phyloP scores from a whole-genome alignment of 148 eudicot species.

The Camellia granthamiana region DNA sequence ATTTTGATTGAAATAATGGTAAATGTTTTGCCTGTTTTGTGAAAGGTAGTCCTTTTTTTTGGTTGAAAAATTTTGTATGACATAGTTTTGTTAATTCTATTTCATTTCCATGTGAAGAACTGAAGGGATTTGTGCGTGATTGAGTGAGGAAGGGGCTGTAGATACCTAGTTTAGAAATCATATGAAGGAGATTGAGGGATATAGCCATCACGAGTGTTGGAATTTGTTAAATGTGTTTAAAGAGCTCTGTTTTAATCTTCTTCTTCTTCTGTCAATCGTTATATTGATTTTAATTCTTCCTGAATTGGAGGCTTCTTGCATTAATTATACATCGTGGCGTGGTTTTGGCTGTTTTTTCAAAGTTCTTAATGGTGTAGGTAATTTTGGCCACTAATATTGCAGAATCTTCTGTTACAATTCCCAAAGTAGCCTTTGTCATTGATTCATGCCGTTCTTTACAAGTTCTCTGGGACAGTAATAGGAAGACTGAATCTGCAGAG shows the following conservation, averaged over 20 bases:
- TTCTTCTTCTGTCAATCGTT: constrained; percentile 1
- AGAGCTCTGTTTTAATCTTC: neutral
- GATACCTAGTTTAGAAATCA: neutral
- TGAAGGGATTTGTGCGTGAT: neutral
- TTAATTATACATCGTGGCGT: neutral
- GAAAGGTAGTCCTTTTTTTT: neutral
- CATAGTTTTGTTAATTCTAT: neutral
- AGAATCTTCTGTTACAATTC: constrained; percentile 95
- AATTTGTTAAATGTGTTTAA: neutral
- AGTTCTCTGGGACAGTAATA: constrained; percentile 73
- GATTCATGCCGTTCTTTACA: constrained; percentile 92
- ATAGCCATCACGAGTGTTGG: neutral
- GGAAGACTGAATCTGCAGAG: constrained; percentile 64
- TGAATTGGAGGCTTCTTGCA: neutral
- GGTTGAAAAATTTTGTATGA: neutral
- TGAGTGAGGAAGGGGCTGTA: constrained; percentile 2
- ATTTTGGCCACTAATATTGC: constrained; percentile 97
- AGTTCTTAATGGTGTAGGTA: constrained; percentile 52
- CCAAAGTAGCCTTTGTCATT: constrained; percentile 89
- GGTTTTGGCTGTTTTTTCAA: constrained; percentile 16
- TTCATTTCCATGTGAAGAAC: neutral
- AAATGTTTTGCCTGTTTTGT: neutral
- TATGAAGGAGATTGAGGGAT: neutral
- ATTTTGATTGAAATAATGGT: neutral
- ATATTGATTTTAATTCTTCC: neutral